Conservation (phyloP, 2,329 filamentous ascomycete genomes). For the Scedosporium minutisporum region DNA sequence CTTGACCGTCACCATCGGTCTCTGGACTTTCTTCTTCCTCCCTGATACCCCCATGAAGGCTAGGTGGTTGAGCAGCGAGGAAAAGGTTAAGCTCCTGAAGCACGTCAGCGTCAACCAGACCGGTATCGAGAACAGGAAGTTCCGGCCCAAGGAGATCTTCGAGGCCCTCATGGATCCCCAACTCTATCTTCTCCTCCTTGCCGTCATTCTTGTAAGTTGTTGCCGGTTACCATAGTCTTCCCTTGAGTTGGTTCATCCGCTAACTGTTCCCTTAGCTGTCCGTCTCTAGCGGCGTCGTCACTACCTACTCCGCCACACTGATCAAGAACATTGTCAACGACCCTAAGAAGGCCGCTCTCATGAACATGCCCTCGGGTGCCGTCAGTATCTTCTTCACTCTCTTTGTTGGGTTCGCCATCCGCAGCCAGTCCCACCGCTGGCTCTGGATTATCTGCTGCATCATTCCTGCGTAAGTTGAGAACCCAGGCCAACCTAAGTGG, state of each 20-base stretch:
- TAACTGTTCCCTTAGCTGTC: background rate
- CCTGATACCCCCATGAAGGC: constrained; percentile 11
- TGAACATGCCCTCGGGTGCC: constrained; percentile 13
- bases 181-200: constrained; percentile 47
- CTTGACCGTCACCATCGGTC: constrained; percentile 11
- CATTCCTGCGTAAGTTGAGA: constrained; percentile 30
- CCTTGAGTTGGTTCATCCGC: constrained; percentile 19
- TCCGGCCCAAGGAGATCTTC: constrained; percentile 38
- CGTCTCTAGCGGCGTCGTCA: constrained; percentile 43
- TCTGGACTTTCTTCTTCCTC: constrained; percentile 9
- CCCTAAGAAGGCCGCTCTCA: constrained; percentile 5
- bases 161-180: constrained; percentile 50
- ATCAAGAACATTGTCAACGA: constrained; percentile 6
- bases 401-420: constrained; percentile 36
- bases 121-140: constrained; percentile 34
- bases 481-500: background rate
- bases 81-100: constrained; percentile 41
- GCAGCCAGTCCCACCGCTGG: constrained; percentile 37
- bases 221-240: background rate
- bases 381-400: constrained; percentile 43
- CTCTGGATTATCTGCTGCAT: constrained; percentile 39
- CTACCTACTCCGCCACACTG: constrained; percentile 34
- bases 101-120: constrained; percentile 37
- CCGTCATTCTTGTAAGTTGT: constrained; percentile 21
- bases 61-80: constrained; percentile 9